phyloP scores from a whole-genome alignment of 2,329 filamentous ascomycete species.

The Pseudocercospora macadamiae region DNA sequence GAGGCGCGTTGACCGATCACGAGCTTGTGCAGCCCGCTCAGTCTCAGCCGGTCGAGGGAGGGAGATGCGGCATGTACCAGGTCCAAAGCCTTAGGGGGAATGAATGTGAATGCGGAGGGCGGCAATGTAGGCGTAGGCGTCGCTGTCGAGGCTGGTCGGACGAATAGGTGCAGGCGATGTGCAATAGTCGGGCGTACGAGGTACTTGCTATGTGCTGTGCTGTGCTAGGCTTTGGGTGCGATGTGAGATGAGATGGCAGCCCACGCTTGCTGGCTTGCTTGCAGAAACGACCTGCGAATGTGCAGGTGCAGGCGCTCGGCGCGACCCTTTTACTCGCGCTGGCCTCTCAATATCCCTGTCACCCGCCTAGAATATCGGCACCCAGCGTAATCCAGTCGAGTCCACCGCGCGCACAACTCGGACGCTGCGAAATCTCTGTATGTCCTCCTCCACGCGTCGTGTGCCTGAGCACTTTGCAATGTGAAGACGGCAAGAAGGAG shows the following conservation, averaged over 20 bases:
- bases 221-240: background rate
- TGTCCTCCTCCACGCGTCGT: background rate
- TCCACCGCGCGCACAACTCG: background rate
- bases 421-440: background rate
- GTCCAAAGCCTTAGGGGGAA: background rate
- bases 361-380: background rate
- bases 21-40: constrained; percentile 22
- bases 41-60: constrained; percentile 10
- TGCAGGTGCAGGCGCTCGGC: background rate
- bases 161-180: background rate
- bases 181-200: too few relatives aligned
- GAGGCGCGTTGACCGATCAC: constrained; percentile 16
- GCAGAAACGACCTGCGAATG: background rate
- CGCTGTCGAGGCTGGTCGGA: background rate
- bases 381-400: background rate
- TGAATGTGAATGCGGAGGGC: background rate
- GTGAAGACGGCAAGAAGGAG: background rate
- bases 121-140: background rate
- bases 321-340: constrained; percentile 3
- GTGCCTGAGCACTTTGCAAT: background rate
- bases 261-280: too few relatives aligned
- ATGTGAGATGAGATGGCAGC: background rate
- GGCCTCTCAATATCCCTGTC: background rate
- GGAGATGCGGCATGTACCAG: constrained; percentile 2
- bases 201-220: too few relatives aligned